Base-by-base conservation (phyloP, 768 basidiomycete genomes). In the Mycena maculata region DNA sequence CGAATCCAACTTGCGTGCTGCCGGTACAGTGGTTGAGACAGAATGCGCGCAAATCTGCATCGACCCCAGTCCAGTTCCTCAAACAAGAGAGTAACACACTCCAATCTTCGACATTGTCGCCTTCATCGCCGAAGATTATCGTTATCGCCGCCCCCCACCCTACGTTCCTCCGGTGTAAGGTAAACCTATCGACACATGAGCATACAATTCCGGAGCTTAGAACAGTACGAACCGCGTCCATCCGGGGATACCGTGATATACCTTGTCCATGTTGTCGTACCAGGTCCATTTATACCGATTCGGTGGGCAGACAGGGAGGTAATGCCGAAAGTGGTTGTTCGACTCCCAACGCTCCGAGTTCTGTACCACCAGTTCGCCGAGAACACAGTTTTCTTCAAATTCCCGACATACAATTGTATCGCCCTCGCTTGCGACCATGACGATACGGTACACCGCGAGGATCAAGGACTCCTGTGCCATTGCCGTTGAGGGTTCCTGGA, bases 221-320 rank as follows among this genome's bases (percentile, higher is more conserved):
- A 54, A 18, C 22, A 31, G 28, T 13, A 55, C 53, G 13, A 39
- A 63, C 61, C 61, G 41, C 30, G 61, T 63, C 61, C 61, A 63
- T 22, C 61, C 61, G 11, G 61, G 61, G 20, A 63, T 54, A 27
- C 61, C 61, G 33, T 63, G 61, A 48, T 55, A 63, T 18, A 63
- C 55, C 30, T 16, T 44, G 1, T 41, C 36, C 52, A 16, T 54
- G 16, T 55, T 16, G 13, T 55, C 53, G 27, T 63, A 25, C 61
- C 61, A 63, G 0, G 30, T 47, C 61, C 61, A 63, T 23, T 55
- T 63, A 33, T 45, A 63, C 33, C 42, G 47, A 22, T 55, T 55
- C 13, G 18, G 11, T 12, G 42, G 18, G 41, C 33, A 55, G 10
- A 55, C 9, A 18, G 45, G n/a, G 25, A 55, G 23, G n/a, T 36